A percentile compares a stretch with the other conserved stretches of the same genome.
Conservation (phyloP, 495 filamentous ascomycete species). For the Penicillium coffeae region DNA sequence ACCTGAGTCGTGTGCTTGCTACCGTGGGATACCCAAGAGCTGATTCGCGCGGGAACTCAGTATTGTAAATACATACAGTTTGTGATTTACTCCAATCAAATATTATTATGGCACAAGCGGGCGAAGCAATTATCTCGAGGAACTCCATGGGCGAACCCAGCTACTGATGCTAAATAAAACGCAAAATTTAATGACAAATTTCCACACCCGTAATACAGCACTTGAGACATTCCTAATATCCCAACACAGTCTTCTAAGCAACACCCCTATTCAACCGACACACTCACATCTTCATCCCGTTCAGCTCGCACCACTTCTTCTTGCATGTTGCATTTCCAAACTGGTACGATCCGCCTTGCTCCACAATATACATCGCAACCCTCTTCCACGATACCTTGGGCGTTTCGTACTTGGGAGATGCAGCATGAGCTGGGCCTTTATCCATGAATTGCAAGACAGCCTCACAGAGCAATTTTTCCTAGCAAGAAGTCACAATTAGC, state of each 20-base stretch:
- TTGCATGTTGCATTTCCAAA: constrained; percentile 88
- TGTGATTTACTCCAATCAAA: neutral
- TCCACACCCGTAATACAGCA: too few species aligned
- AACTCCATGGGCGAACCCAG: too few species aligned
- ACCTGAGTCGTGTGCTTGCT: constrained; percentile 51
- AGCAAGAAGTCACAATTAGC: too few species aligned
- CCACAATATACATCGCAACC: constrained; percentile 67
- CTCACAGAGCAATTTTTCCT: constrained; percentile 37
- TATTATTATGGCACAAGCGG: too few species aligned
- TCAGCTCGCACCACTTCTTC: constrained; percentile 63
- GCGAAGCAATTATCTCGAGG: too few species aligned
- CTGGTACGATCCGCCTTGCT: constrained; percentile 70
- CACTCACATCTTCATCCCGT: constrained; percentile 10
- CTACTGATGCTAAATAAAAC: too few species aligned
- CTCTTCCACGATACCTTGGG: constrained; percentile 77
- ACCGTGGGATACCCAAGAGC: constrained; percentile 56
- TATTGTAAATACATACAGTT: constrained; percentile 11
- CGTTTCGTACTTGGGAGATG: neutral
- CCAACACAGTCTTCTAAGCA: too few species aligned
- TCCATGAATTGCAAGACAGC: constrained; percentile 34
- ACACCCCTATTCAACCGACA: neutral
- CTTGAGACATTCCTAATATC: too few species aligned
- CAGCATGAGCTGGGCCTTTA: neutral
- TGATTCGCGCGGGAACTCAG: constrained; percentile 15
- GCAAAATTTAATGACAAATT: too few species aligned